Conservation (phyloP, 495 filamentous ascomycete species). For the Cudoniella acicularis region DNA sequence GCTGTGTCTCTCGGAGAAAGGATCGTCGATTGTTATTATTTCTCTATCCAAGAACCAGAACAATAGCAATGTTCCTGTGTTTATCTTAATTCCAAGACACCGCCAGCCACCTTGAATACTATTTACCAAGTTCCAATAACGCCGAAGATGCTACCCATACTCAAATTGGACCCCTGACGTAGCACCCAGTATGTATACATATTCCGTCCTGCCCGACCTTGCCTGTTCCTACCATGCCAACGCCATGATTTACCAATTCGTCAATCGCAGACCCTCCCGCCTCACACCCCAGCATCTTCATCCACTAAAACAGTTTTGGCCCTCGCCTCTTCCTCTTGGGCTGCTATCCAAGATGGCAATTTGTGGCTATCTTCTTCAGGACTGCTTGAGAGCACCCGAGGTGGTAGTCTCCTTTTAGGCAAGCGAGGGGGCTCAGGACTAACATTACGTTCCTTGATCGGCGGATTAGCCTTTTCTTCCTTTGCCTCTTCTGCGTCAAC, state of each 20-base stretch:
- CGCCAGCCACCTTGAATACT: neutral
- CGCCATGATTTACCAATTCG: neutral
- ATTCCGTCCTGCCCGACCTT: neutral
- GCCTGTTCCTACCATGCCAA: neutral
- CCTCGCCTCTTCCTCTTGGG: conserved; percentile 33
- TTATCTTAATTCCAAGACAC: neutral
- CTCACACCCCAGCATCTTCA: conserved; percentile 21
- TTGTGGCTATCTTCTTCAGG: conserved; percentile 27
- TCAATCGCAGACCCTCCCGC: neutral
- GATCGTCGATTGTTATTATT: no score
- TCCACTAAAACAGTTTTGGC: conserved; percentile 30
- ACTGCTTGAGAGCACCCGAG: conserved; percentile 21
- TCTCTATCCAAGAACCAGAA: no score
- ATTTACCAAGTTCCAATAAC: neutral
- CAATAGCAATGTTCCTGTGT: neutral
- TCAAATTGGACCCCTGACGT: neutral
- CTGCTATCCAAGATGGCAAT: conserved; percentile 27
- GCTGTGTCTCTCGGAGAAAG: no score
- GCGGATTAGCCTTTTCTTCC: neutral
- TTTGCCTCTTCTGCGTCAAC: conserved; percentile 10
- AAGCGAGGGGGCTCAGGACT: conserved; percentile 12
- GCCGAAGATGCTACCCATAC: neutral
- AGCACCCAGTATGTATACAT: neutral
- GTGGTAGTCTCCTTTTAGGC: conserved; percentile 17
- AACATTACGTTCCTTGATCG: neutral